Base-by-base conservation (phyloP, 805 yeast species). In the Cyberlindnera mycetangii region DNA sequence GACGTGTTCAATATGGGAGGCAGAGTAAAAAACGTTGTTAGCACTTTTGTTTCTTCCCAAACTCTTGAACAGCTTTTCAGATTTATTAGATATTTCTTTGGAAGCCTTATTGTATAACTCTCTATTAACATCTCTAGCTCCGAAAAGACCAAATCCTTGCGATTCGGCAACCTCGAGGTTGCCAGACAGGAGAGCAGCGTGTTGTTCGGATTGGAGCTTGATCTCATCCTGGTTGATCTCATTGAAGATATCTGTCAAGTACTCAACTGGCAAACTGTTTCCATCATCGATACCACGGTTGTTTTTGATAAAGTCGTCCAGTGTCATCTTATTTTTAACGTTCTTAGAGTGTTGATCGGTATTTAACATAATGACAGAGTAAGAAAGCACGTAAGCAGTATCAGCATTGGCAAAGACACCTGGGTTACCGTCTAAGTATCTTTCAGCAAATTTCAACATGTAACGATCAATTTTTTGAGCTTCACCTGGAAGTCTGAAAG, bases 381-480 rank as follows among this genome's bases (percentile, higher is more conserved):
- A 92, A 1, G 96, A 89, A 50, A 93, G 72, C 27, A 90, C 86
- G 64, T 93, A 93, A 0, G 96, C 96, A 0, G 97, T 81, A 58
- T 89, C 98, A 4, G 98, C 97, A 57, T 87, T 87, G 0, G 96
- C 81, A 64, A 92, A 92, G 0, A 83, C 74, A n/a, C 72, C 72
- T 9, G 97, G 96, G 60, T 93, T 93, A 49, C 92, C 97, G 52
- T 85, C 81, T 18, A 83, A 82, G 60, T 83, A 93, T 53, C 95
- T 75, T 65, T 89, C 96, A 5, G 99, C 99, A 70, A 95, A 95
- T 60, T 93, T 92, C 62, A 93, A 77, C 97, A 95, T 88, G 61
- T 83, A 89, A 55, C 99, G 76, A 71, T 93, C 99, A 61, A 93
- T 92, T 60, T 93, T 92, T 68, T 93, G 99, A 5, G 97, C 90